phyloP scores from a whole-genome alignment of 805 yeast species.

The Zygosaccharomyces gambellarensis region DNA sequence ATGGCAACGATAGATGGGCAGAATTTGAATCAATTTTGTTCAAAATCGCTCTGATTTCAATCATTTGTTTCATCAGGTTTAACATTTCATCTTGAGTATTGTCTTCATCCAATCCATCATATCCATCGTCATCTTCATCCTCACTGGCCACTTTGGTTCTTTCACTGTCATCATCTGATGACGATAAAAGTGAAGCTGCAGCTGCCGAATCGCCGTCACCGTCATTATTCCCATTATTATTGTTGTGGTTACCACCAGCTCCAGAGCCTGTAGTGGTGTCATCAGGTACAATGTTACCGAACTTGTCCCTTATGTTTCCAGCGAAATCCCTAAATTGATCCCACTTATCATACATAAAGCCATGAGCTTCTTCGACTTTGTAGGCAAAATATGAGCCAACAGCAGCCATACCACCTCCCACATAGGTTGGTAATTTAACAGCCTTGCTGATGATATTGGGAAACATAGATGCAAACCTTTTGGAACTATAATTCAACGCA shows the following conservation, averaged over 20 bases:
- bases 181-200: constrained; percentile 32
- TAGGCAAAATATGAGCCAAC: constrained; percentile 91
- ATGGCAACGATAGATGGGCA: constrained; percentile 77
- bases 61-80: constrained; percentile 90
- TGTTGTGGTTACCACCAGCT: constrained; percentile 31
- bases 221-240: constrained; percentile 56
- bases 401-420: constrained; percentile 91
- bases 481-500: constrained; percentile 16
- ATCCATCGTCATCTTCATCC: constrained; percentile 44
- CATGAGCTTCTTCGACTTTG: constrained; percentile 82
- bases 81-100: constrained; percentile 75
- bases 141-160: constrained; percentile 35
- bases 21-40: constrained; percentile 67
- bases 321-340: constrained; percentile 59
- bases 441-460: constrained; percentile 54
- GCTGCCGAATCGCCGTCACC: constrained; percentile 51
- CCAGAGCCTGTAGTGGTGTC: constrained; percentile 21
- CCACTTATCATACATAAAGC: constrained; percentile 63
- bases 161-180: constrained; percentile 36
- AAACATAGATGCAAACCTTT: constrained; percentile 32
- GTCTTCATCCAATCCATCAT: constrained; percentile 50
- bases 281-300: constrained; percentile 25
- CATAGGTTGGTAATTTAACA: constrained; percentile 65
- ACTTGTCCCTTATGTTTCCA: constrained; percentile 45
- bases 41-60: constrained; percentile 81